Base-by-base conservation (phyloP, 805 yeast species). In the Lipomyces orientalis region DNA sequence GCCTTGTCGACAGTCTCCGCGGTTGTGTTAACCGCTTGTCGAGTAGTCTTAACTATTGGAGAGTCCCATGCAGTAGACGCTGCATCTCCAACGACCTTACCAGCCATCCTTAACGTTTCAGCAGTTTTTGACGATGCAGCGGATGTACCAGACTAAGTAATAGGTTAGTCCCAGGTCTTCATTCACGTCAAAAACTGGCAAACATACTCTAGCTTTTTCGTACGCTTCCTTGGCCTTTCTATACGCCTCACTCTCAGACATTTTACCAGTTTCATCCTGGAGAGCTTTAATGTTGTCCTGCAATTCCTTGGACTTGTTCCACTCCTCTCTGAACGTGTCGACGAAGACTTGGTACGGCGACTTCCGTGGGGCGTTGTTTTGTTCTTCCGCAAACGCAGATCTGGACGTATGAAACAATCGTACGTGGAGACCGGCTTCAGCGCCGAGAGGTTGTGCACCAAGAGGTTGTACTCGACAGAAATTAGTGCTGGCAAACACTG, bases 51-150 rank as follows among this genome's bases (percentile, higher is more conserved):
- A 68, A 97, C 95, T 55, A 94, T 90, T 31, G 95, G 91, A 0
- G 97, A 92, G 69, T 95, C 97, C 99, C 99, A 95, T 0, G 98
- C 97, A 67, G 88, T 89, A 52, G 85, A 83, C 3, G 97, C 98
- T 57, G 88, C 97, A 66, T 85, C 89, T 64, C 97, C 98, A 46
- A 95, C 92, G 52, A 88, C 94, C 74, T 90, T 91, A n/a, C 98
- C 98, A 4, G 98, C 95, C 79, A 90, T 90, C 75, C 87, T 86
- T 64, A 91, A 86, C 55, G 92, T 89, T 77, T 90, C 86, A 14
- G 90, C 88, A 6, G 88, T 85, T 51, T 90, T 90, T 22, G 91
- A 84, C 5, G 81, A 74, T 9, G 78, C 78, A 46, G 75, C 69
- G 4, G 71, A 64, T 1, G 86, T 80, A 8, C 88, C 87, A 22